Evolutionary conservation across 2,329 filamentous ascomycete species (phyloP).

Genomic region (Diaporthe sp.): DNA sequence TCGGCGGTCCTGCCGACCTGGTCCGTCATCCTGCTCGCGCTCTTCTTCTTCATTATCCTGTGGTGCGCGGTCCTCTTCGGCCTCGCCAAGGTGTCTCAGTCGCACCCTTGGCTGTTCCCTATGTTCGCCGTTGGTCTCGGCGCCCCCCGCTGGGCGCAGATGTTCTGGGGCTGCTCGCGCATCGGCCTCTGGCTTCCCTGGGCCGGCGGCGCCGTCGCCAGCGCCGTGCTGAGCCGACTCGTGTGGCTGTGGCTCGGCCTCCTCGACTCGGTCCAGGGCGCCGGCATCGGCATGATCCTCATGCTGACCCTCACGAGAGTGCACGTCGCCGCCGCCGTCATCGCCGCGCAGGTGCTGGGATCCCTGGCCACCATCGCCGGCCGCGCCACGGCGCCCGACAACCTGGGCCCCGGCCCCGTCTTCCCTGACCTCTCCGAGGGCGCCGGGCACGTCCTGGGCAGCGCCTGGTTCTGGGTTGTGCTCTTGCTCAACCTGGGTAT

Average conservation of each 20-base stretch:
- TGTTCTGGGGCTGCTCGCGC: slow-evolving; percentile 73
- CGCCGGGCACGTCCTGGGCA: slow-evolving; percentile 57
- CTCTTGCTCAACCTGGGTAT: slow-evolving; percentile 68
- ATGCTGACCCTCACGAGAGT: slow-evolving; percentile 73
- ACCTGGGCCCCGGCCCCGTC: slow-evolving; percentile 70
- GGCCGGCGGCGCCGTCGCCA: slow-evolving; percentile 65
- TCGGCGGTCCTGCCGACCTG: slow-evolving; percentile 67
- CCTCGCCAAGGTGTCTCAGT: slow-evolving; percentile 66
- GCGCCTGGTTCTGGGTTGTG: slow-evolving; percentile 72
- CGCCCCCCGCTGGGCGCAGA: slow-evolving; percentile 75
- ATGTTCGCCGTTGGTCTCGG: slow-evolving; percentile 76
- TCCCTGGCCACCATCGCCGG: slow-evolving; percentile 73
- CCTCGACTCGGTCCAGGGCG: slow-evolving; percentile 72
- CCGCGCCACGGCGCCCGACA: slow-evolving; percentile 70
- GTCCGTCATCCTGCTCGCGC: slow-evolving; percentile 67
- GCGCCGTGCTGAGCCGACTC: slow-evolving; percentile 66
- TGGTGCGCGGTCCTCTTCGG: slow-evolving; percentile 66
- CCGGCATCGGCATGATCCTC: slow-evolving; percentile 76
- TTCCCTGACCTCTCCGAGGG: slow-evolving; percentile 71
- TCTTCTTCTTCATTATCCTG: slow-evolving; percentile 66
- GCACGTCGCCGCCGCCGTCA: slow-evolving; percentile 72
- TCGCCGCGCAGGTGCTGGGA: slow-evolving; percentile 73
- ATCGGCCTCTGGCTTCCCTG: slow-evolving; percentile 73
- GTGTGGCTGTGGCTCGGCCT: slow-evolving; percentile 77
- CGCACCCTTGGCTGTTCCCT: slow-evolving; percentile 75